Evolutionary conservation across 129 eudicot genomes (phyloP), one percentile per base, ranked within the genome.

Genomic region (Helianthus tuberosus): DNA sequence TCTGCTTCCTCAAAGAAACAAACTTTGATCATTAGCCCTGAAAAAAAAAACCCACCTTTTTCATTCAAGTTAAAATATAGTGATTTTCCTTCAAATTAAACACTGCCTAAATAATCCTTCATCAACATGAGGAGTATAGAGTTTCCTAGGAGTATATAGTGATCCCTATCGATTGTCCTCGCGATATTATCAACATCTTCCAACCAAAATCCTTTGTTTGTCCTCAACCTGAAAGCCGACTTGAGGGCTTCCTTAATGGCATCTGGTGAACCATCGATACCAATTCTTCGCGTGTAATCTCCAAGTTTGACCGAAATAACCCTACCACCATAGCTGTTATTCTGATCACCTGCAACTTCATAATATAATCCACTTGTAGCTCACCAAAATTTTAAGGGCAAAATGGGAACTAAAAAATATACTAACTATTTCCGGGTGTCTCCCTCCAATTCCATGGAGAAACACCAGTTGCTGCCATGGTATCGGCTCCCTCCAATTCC

Each of bases 391-490:
- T 54, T 72, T 3, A 16, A 32, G 68, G 69, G 81, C 62, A 54
- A 49, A 49, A 38, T 6, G 1, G 11, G 60, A 75, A 66, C 29
- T 15, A 44, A 44, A 51, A 77, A 43, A 14, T 16, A 41, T 74
- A 8, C 84, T 74, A 32, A 91, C 96, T 96, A 72, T 82, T 91
- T 80, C 84, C 97, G 54, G 99, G 91, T 32, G 89, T 84, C 64
- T 84, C 99, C 68, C 96, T 75, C 97, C 96, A 89, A 69, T 84
- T 87, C 95, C 97, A 90, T 11, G 98, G 93, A 63, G 96, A 82
- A 77, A 79, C 91, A 41, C 91, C 97, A 64, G 76, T 80, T 38
- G 91, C 96, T 23, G 86, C 83, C 70, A 94, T 89, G 55, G 89
- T 83, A 72, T 91, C 98, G 15, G 91, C 90, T 84, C 99, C 68